Conservation (phyloP, 2,329 filamentous ascomycete genomes). For the Neoarthrinium moseri region DNA sequence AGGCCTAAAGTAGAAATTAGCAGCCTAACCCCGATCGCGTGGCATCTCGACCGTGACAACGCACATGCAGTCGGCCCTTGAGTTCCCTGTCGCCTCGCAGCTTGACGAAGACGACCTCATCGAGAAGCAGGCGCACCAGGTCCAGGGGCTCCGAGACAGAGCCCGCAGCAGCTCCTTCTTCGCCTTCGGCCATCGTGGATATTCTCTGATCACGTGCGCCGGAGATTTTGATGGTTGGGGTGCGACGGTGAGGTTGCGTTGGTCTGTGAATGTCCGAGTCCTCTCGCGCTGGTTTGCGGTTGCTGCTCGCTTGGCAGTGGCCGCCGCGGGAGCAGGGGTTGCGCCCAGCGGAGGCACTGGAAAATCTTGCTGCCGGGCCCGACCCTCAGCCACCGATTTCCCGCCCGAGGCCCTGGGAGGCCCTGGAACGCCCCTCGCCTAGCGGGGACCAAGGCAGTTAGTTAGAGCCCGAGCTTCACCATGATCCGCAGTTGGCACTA, state of each 20-base stretch:
- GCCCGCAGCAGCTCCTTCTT: conserved; percentile 69
- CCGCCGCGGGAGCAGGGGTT: background rate
- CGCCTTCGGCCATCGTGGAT: conserved; percentile 74
- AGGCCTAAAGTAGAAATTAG: conserved; percentile 62
- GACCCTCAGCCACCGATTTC: background rate
- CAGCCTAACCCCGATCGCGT: conserved; percentile 1
- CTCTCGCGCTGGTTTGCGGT: no score
- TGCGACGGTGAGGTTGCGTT: background rate
- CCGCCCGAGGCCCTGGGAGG: background rate
- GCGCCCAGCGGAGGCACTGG: background rate
- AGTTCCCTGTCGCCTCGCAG: conserved; percentile 92
- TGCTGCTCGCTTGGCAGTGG: background rate
- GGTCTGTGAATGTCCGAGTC: no score
- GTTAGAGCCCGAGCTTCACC: no score
- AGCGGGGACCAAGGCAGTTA: no score
- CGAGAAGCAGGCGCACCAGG: conserved; percentile 88
- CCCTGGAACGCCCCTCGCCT: conserved; percentile 1
- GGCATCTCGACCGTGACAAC: conserved; percentile 26
- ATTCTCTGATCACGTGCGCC: background rate
- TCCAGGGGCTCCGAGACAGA: conserved; percentile 91
- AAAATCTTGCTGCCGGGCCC: conserved; percentile 6
- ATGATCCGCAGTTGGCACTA: no score
- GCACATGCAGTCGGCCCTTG: conserved; percentile 90
- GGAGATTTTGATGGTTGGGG: background rate
- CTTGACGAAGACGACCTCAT: conserved; percentile 97